These are phyloP conservation scores for Tuber brumale DNA, from an alignment of 495 filamentous ascomycete species.

Conservation along the genomic window DNA sequence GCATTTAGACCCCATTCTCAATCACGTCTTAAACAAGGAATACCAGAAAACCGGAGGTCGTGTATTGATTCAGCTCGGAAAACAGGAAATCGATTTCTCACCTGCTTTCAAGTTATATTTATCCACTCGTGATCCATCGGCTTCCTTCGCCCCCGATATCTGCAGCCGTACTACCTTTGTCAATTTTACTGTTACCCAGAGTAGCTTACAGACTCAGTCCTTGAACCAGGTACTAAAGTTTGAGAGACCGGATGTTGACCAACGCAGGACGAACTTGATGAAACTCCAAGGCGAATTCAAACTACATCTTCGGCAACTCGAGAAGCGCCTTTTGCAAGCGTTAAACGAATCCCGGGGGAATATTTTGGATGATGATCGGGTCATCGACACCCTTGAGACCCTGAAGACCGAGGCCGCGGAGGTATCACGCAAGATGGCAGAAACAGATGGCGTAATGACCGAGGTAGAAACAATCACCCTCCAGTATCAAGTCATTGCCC, in stretches of 20 bases:
- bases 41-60: constrained; percentile 99
- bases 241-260: constrained; percentile 96
- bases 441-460: constrained; percentile 95
- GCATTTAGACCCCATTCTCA: constrained; percentile 91
- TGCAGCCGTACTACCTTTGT: constrained; percentile 98
- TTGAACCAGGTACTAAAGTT: constrained; percentile 94
- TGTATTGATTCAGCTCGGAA: constrained; percentile 95
- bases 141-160: constrained; percentile 92
- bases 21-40: constrained; percentile 98
- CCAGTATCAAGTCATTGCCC: constrained; percentile 85
- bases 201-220: constrained; percentile 95
- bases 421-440: constrained; percentile 89
- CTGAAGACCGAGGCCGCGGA: constrained; percentile 95
- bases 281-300: constrained; percentile 99
- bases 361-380: constrained; percentile 94
- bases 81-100: constrained; percentile 98
- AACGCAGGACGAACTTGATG: constrained; percentile 89
- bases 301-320: constrained; percentile 89
- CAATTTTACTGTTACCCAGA: constrained; percentile 98
- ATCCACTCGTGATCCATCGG: constrained; percentile 91
- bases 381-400: constrained; percentile 96
- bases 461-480: constrained; percentile 92
- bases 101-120: constrained; percentile 93
- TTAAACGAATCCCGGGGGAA: constrained; percentile 97
- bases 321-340: constrained; percentile 87